These are phyloP conservation scores for Candida caryicola DNA, from an alignment of 805 yeast species.

Conservation along the genomic window DNA sequence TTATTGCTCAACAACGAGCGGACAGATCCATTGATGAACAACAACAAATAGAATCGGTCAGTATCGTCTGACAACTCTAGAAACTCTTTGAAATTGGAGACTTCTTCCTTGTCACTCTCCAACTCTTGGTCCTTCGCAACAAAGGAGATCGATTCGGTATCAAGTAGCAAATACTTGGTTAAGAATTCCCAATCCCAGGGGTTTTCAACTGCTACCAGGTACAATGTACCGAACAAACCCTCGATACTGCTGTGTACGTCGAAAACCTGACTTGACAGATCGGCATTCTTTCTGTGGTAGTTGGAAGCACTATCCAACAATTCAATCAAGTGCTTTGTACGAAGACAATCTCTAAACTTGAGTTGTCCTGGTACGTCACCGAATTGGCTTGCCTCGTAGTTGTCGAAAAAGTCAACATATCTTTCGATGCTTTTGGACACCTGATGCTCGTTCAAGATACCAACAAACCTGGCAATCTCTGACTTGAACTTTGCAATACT, in stretches of 20 bases:
- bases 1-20: slow-evolving; percentile 26
- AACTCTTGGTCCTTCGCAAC: slow-evolving; percentile 9
- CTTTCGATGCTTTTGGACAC: slow-evolving; percentile 36
- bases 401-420: slow-evolving; percentile 28
- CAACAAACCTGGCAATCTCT: slow-evolving; percentile 57
- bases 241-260: slow-evolving; percentile 12
- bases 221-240: slow-evolving; percentile 31
- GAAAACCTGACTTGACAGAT: background rate
- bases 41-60: slow-evolving; percentile 27
- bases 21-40: slow-evolving; percentile 42
- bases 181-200: slow-evolving; percentile 44
- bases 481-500: slow-evolving; percentile 27
- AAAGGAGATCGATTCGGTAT: slow-evolving; percentile 35
- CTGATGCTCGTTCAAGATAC: slow-evolving; percentile 40
- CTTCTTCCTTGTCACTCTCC: slow-evolving; percentile 17
- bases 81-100: slow-evolving; percentile 27
- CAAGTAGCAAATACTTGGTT: slow-evolving; percentile 42
- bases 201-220: slow-evolving; percentile 27
- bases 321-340: slow-evolving; percentile 17
- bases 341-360: slow-evolving; percentile 20
- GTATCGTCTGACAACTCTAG: slow-evolving; percentile 24
- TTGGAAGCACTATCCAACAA: slow-evolving; percentile 12
- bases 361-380: slow-evolving; percentile 20
- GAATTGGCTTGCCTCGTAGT: slow-evolving; percentile 22
- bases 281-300: slow-evolving; percentile 8